phyloP scores from a whole-genome alignment of 169 alveolate species.

The Neospora caninum region DNA sequence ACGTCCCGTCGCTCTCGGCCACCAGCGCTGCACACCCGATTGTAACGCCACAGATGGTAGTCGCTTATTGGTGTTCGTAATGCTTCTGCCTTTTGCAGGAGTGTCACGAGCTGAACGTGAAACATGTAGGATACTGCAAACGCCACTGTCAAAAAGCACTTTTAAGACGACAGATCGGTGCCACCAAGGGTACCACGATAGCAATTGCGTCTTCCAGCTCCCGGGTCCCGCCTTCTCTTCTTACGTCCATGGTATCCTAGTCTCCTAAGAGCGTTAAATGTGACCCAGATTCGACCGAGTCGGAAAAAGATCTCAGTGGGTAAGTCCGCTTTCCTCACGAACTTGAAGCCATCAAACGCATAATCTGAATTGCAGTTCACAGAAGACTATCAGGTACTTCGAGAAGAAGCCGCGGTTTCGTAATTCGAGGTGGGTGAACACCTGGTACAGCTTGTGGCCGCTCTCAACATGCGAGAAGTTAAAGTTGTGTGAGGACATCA shows the following conservation, averaged over 20 bases:
- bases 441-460: too few relatives aligned
- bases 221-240: background rate
- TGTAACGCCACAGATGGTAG: background rate
- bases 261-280: background rate
- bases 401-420: background rate
- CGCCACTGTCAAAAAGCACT: background rate
- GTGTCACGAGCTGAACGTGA: background rate
- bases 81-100: background rate
- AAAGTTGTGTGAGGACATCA: too few relatives aligned
- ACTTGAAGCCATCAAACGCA: background rate
- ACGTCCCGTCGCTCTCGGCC: background rate
- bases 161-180: too few relatives aligned
- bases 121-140: background rate
- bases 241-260: conserved; percentile 14
- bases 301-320: background rate
- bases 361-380: background rate
- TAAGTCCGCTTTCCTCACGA: background rate
- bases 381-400: background rate
- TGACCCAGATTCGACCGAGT: conserved; percentile 9
- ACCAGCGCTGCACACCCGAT: background rate
- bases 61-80: background rate
- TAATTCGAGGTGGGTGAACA: too few relatives aligned
- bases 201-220: too few relatives aligned
- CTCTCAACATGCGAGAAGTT: too few relatives aligned
- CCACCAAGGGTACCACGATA: too few relatives aligned